Base-by-base conservation (phyloP, 2,329 filamentous ascomycete species). In the Sporothrix globosa region DNA sequence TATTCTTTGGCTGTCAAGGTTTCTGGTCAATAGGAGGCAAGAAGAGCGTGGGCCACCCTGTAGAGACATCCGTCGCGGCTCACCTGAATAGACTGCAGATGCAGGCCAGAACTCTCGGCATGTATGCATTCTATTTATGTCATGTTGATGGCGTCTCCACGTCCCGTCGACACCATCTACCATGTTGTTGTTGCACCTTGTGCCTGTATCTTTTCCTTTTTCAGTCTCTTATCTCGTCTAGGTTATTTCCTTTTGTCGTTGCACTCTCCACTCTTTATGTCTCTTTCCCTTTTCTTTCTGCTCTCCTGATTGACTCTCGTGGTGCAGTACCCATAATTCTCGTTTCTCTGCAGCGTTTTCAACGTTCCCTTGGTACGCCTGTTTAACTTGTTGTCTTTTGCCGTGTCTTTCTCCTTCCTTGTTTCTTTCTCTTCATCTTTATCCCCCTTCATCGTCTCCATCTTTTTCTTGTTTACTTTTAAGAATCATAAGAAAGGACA, bases 261-360 rank as follows among this genome's bases (percentile, higher is more conserved):
- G 9, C 27, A 48, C 44, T 24, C 44, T 48, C 41, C 44, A 65
- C 61, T 65, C 44, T 50, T 34, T 34, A n/a, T 65, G 61, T 65
- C 61, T 65, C 46, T 65, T 21, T 65, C 27, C 41, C 61, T 19
- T 65, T 50, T 50, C 19, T 14, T 41, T 50, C 21, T 34, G 21
- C 60, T n/a, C 56, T 14, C 58, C 14, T 30, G n/a, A 19, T 24
- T 61, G 58, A 58, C 30, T 58, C 30, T 58, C 39, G n/a, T 44
- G 30, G 30, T 61, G 58, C 58, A 61, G 14, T 50, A n/a, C 39
- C 39, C 17, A 65, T 65, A 34, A 65, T 48, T 50, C 46, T 34
- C 34, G 30, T 17, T 13, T 50, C 58, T 63, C 58, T 63, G 10
- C 58, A 24, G 21, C 4, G 2, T 4, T 61, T 24, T 46, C 19